Conservation (phyloP, 305 asterid genomes). For the Coffea humblotiana region DNA sequence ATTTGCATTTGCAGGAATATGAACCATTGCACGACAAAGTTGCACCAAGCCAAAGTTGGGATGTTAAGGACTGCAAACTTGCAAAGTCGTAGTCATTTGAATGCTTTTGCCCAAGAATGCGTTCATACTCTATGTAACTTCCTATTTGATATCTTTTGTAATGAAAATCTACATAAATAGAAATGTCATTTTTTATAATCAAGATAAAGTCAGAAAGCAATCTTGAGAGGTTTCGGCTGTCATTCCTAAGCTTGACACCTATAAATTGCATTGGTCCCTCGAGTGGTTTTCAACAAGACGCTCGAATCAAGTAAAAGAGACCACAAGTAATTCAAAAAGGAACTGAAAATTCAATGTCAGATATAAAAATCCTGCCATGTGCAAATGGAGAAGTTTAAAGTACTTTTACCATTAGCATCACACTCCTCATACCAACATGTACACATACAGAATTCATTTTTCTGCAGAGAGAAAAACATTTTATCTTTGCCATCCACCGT, state of each 20-base stretch:
- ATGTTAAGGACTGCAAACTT: constrained; percentile 19
- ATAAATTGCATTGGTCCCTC: not conserved
- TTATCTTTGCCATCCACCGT: not conserved
- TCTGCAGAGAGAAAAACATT: not conserved
- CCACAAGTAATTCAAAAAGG: not conserved
- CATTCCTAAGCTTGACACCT: not conserved
- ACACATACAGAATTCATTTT: not conserved
- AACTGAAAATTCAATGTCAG: not conserved
- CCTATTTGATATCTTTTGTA: not conserved
- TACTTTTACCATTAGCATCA: not conserved
- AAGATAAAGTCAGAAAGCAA: not conserved
- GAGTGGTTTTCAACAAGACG: not conserved
- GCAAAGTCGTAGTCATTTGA: constrained; percentile 28
- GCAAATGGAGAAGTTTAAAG: not conserved
- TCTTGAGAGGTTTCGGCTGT: not conserved
- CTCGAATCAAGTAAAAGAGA: not conserved
- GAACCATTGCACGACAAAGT: constrained; percentile 41
- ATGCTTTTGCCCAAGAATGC: not conserved
- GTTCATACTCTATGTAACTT: not conserved
- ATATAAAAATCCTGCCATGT: not conserved
- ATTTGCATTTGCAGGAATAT: constrained; percentile 38
- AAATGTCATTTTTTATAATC: constrained; percentile 1
- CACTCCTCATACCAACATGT: not conserved
- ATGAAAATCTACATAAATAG: constrained; percentile 4
- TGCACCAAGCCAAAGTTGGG: constrained; percentile 42